These are phyloP conservation scores for Ustilago crameri DNA, from an alignment of 1,284 basidiomycete species.

Conservation along the genomic window DNA sequence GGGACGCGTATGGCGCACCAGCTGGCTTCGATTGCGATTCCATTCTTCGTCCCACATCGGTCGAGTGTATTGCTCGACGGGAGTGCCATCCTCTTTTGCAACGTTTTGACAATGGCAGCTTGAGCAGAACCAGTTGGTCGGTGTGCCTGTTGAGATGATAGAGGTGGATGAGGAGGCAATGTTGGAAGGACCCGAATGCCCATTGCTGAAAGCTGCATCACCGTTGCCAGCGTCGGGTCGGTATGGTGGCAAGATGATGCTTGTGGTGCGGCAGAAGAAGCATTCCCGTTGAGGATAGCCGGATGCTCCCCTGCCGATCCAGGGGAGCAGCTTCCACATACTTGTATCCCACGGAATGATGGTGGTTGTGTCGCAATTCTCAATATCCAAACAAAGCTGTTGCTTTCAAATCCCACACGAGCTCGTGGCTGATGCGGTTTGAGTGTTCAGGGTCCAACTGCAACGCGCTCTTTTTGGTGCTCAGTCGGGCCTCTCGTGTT, in stretches of 20 bases:
- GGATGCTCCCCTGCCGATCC: constrained; percentile 23
- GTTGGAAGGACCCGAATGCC: background rate
- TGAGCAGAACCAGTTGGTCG: constrained; percentile 58
- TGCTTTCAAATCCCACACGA: constrained; percentile 9
- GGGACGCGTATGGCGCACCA: constrained; percentile 27
- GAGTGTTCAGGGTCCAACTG: constrained; percentile 12
- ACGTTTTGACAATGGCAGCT: constrained; percentile 57
- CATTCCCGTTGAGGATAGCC: constrained; percentile 48
- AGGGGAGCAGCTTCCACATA: constrained; percentile 26
- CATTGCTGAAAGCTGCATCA: background rate
- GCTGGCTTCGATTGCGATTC: constrained; percentile 30
- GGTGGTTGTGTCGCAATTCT: background rate
- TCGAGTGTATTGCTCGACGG: constrained; percentile 48
- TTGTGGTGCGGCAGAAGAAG: constrained; percentile 55
- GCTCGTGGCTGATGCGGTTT: constrained; percentile 1
- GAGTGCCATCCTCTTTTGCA: constrained; percentile 25
- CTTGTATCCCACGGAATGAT: background rate
- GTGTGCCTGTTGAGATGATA: constrained; percentile 52
- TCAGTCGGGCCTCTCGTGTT: background rate
- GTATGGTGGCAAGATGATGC: constrained; percentile 56
- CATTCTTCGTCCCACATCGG: constrained; percentile 54
- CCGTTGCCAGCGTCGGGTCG: constrained; percentile 2
- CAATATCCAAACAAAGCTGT: constrained; percentile 1
- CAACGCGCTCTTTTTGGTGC: background rate
- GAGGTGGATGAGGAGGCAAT: constrained; percentile 21